Base-by-base conservation (phyloP, 768 basidiomycete genomes). In the Phlegmacium glaucopus region DNA sequence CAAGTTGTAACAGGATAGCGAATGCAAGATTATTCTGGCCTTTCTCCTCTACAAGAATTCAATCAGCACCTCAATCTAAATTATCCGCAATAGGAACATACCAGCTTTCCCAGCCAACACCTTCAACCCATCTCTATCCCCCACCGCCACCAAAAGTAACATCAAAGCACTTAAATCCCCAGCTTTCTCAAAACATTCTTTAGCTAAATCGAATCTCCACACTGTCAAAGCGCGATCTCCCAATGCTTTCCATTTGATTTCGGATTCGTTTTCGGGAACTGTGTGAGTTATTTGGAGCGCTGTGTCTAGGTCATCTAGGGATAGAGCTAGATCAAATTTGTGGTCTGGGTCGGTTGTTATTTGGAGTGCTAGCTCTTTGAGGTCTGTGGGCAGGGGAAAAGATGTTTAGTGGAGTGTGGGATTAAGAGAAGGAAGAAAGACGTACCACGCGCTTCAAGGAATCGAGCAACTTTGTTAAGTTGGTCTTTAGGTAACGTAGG, bases 11-110 rank as follows among this genome's bases (percentile, higher is more conserved):
- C 27, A 81, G 75, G 3, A 83, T 80, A 3, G 90, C 91, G 65
- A 98, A 98, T n/a, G 95, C 93, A 44, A 99, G 72, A 67, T 99
- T 98, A 60, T 94, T 94, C 50, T 85, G 82, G 0, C 91, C 93
- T 54, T 86, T 86, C 54, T 77, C 71, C 64, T 76, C 89, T n/a
- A 85, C 61, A 8, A 41, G 43, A 45, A 44, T 30, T 27, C 22
- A 43, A 25, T 16, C 41, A 44, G 48, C 37, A 47, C 18, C 37
- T 42, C 44, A 47, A n/a, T n/a, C n/a, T n/a, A n/a, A n/a, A n/a
- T n/a, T n/a, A n/a, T n/a, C 37, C 48, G 8, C 11, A 39, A 47
- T 30, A 12, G 45, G 9, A 9, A 68, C 83, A 42, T 49, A 87
- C 90, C 79, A 42, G 94, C 94, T 45, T 77, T 72, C 32, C 65